Evolutionary conservation across 1,139 yeast species (phyloP).

Genomic region (Lodderomyces elongisporus): DNA sequence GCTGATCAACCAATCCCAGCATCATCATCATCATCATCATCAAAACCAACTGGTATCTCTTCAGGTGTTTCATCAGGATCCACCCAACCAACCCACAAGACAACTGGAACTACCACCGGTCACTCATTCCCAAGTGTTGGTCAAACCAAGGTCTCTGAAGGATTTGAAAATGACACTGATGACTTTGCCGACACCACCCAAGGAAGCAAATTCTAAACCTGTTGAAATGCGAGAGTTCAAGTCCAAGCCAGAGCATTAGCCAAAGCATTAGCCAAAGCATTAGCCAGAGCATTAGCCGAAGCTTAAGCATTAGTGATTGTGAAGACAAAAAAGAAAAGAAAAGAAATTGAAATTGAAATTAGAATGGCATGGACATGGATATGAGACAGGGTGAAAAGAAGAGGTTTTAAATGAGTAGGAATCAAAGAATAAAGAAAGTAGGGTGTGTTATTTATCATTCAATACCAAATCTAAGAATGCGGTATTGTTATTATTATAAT

Average conservation of each 20-base stretch:
- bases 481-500: constrained; percentile 9
- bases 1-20: constrained; percentile 14
- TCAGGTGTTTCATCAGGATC: constrained; percentile 17
- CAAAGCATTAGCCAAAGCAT: background rate
- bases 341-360: no score
- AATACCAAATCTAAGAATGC: no score
- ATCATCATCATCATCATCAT: background rate
- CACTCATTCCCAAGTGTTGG: constrained; percentile 47
- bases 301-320: no score
- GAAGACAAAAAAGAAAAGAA: no score
- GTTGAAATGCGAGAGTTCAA: no score
- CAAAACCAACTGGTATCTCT: constrained; percentile 12
- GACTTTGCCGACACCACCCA: constrained; percentile 11
- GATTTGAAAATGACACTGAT: constrained; percentile 13
- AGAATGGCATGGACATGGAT: no score
- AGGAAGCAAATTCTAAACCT: constrained; percentile 4
- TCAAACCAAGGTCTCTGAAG: constrained; percentile 23
- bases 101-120: no score
- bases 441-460: no score
- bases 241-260: background rate
- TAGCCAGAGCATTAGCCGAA: background rate
- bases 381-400: no score
- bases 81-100: constrained; percentile 11
- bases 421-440: no score
- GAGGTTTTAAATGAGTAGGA: no score